These are phyloP conservation scores for Vitis hybrid DNA, from an alignment of 177 flowering plant genomes.

Conservation along the genomic window DNA sequence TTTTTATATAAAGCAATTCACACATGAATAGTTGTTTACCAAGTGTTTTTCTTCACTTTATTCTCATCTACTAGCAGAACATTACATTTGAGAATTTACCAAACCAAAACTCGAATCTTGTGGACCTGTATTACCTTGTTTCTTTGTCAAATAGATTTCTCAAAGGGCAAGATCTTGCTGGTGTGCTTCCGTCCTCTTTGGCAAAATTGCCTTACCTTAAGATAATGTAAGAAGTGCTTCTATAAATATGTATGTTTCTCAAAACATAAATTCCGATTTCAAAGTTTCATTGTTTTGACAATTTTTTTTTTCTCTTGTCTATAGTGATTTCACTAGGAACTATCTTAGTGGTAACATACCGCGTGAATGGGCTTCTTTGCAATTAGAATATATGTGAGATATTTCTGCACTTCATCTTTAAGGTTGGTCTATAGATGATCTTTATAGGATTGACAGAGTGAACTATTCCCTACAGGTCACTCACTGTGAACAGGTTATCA, in stretches of 20 bases:
- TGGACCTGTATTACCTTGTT: too few species aligned
- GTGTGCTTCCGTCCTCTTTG: constrained; percentile 19
- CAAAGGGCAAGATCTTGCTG: constrained; percentile 16
- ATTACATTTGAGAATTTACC: too few species aligned
- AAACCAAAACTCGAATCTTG: too few species aligned
- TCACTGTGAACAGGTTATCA: too few species aligned
- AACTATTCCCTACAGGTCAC: not conserved
- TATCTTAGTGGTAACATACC: constrained; percentile 36
- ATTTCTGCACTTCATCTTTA: not conserved
- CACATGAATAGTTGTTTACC: too few species aligned
- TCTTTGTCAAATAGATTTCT: constrained; percentile 14
- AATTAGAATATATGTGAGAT: constrained; percentile 11
- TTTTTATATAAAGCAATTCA: too few species aligned
- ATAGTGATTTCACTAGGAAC: constrained; percentile 32
- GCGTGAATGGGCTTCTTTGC: constrained; percentile 29
- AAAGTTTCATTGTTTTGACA: too few species aligned
- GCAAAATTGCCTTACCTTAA: constrained; percentile 20
- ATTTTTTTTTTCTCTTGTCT: not conserved
- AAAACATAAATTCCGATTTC: too few species aligned
- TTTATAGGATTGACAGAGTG: not conserved
- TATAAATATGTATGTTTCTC: not conserved
- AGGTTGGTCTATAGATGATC: not conserved
- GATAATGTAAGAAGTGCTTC: constrained; percentile 17
- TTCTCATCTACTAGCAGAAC: too few species aligned
- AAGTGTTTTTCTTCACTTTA: too few species aligned